These are phyloP conservation scores for Apiotrichum gracile DNA, from an alignment of 1,284 basidiomycete species.

Conservation along the genomic window DNA sequence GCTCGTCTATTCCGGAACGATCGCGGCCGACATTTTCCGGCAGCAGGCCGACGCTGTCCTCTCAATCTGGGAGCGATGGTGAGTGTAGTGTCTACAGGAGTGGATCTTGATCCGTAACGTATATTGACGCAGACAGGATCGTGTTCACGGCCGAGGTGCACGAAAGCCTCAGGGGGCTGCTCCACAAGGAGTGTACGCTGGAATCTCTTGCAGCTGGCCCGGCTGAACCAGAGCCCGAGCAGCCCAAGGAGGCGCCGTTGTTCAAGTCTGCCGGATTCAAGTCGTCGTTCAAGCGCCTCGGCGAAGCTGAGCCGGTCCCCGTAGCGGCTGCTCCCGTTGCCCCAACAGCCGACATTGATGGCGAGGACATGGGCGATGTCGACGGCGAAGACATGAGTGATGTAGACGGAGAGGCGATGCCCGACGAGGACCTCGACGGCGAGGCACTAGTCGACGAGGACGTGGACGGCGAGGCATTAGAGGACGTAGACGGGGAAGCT, in stretches of 20 bases:
- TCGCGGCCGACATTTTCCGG: slow-evolving; percentile 90
- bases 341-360: background rate
- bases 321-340: background rate
- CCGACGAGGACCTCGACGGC: slow-evolving; percentile 16
- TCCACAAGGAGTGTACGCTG: slow-evolving; percentile 57
- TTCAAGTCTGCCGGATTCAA: slow-evolving; percentile 70
- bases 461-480: slow-evolving; percentile 37
- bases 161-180: slow-evolving; percentile 59
- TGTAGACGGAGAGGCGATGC: slow-evolving; percentile 36
- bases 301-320: slow-evolving; percentile 17
- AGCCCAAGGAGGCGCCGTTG: slow-evolving; percentile 46
- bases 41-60: slow-evolving; percentile 77
- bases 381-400: slow-evolving; percentile 28
- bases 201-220: background rate
- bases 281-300: slow-evolving; percentile 43
- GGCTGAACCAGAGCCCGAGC: slow-evolving; percentile 1
- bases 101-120: no score
- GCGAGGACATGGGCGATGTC: background rate
- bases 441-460: slow-evolving; percentile 44
- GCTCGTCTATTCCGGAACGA: slow-evolving; percentile 62
- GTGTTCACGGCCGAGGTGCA: slow-evolving; percentile 82
- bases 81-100: no score
- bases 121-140: slow-evolving; percentile 52
- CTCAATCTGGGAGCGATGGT: slow-evolving; percentile 90
- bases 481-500: background rate